Conservation (phyloP, 768 basidiomycete genomes). For the Suillus hirtellus region DNA sequence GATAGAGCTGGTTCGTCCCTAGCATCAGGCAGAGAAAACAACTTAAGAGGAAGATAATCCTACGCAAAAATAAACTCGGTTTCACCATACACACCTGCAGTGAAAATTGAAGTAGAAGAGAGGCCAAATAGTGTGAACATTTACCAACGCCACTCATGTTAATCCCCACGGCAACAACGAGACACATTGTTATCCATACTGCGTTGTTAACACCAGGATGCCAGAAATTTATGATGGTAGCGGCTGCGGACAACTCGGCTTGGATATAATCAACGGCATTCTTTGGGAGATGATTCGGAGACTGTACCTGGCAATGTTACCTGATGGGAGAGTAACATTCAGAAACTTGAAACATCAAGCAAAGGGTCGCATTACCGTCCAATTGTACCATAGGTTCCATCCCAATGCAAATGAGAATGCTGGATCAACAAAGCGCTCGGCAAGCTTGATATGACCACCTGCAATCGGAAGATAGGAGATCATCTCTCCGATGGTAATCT, state of each 20-base stretch:
- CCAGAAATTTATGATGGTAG: conserved; percentile 54
- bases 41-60: no score
- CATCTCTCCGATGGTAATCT: conserved; percentile 46
- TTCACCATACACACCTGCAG: conserved; percentile 43
- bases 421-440: conserved; percentile 49
- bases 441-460: conserved; percentile 47
- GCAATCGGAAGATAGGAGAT: conserved; percentile 44
- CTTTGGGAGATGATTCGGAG: neutral
- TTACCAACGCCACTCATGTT: conserved; percentile 43
- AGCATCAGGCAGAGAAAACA: neutral
- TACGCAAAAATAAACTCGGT: conserved; percentile 51
- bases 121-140: neutral
- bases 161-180: conserved; percentile 50
- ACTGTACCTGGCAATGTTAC: conserved; percentile 28
- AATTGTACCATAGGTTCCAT: conserved; percentile 45
- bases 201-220: conserved; percentile 40
- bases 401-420: conserved; percentile 46
- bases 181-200: conserved; percentile 53
- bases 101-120: neutral
- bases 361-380: conserved; percentile 25
- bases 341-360: conserved; percentile 6
- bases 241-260: conserved; percentile 51
- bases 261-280: conserved; percentile 13
- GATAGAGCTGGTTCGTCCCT: conserved; percentile 39
- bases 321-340: conserved; percentile 7